Evolutionary conservation across 2,329 filamentous ascomycete genomes (phyloP), one percentile per base, ranked within the genome.

Genomic region (Gnomoniopsis smithogilvyi): DNA sequence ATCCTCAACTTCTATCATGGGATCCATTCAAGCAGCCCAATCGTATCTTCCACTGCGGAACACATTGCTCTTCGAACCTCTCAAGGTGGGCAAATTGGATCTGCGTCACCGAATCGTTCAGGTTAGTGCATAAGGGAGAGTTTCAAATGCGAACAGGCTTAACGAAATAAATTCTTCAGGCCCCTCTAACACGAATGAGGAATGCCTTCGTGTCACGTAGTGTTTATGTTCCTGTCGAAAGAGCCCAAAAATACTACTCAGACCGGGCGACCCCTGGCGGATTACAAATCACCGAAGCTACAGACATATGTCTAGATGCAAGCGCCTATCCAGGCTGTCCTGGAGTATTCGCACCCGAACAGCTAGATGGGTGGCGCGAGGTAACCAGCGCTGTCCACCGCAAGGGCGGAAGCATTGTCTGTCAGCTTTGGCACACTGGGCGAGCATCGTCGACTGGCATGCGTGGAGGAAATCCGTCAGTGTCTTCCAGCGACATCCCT

Each of bases 371-470:
- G 1, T 71, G 69, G 61, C 81, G 78, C 17, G 74, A 77, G 56
- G 72, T 88, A 34, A 84, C 82, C 0, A 77, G 82, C 53, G 80
- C 78, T 2, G 83, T 88, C 1, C 86, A 88, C 68, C 74, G 74
- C 21, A 84, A 85, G 64, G 81, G 81, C 14, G 78, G 76, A 36
- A 80, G 76, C 65, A 83, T 87, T 56, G 86, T 79, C 67, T 69
- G 78, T 6, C 86, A 88, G 67, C 74, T 88, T 0, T 88, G 72
- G 72, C 68, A 73, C 34, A 68, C 71, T 0, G 73, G 72, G 0
- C 71, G 72, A 0, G 71, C 64, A 8, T 58, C 62, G 11, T 58
- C 58, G 6, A 19, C 58, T 6, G 58, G 51, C 6, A 66, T 67
- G 54, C 58, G 57, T 19, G 58, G 56, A 1, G 57, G 58, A 24